Percentiles rank a stretch among this genome's conserved stretches.
These are phyloP conservation scores for Fusarium sp. DNA, from an alignment of 2,329 filamentous ascomycete species.

Conservation along the genomic window DNA sequence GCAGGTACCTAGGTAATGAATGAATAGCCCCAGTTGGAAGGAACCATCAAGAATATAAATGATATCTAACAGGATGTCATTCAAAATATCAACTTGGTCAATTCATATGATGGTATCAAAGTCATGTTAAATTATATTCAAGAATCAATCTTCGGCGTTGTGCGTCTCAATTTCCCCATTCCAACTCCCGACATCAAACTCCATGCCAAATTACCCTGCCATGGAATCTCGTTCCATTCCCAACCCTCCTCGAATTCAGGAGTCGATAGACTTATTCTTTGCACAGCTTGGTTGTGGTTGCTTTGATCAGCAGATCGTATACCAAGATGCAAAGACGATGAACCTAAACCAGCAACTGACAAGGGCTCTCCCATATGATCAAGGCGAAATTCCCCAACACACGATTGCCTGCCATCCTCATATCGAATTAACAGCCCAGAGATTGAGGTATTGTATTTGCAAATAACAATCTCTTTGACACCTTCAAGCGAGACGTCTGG, in stretches of 20 bases:
- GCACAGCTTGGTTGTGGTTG: neutral
- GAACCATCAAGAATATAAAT: too few relatives aligned
- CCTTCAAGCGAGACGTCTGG: neutral
- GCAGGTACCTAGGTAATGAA: too few relatives aligned
- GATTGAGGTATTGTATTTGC: neutral
- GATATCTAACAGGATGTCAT: too few relatives aligned
- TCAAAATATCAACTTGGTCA: too few relatives aligned
- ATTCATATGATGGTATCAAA: too few relatives aligned
- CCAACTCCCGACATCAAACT: neutral
- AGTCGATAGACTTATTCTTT: neutral
- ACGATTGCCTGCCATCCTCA: neutral
- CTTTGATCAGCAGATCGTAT: too few relatives aligned
- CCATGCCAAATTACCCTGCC: neutral
- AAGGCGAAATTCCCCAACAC: conserved; percentile 9
- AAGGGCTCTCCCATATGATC: neutral
- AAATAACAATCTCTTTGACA: neutral
- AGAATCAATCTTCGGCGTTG: neutral
- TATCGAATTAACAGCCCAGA: conserved; percentile 1
- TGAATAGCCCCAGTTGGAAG: too few relatives aligned
- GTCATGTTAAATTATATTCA: too few relatives aligned
- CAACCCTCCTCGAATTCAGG: neutral
- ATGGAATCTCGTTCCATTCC: neutral
- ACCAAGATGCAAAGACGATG: neutral
- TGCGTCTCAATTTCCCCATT: too few relatives aligned
- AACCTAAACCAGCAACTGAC: neutral